Evolutionary conservation across 78 protist species (phyloP).

Genomic region (Andalucia godoyi): DNA sequence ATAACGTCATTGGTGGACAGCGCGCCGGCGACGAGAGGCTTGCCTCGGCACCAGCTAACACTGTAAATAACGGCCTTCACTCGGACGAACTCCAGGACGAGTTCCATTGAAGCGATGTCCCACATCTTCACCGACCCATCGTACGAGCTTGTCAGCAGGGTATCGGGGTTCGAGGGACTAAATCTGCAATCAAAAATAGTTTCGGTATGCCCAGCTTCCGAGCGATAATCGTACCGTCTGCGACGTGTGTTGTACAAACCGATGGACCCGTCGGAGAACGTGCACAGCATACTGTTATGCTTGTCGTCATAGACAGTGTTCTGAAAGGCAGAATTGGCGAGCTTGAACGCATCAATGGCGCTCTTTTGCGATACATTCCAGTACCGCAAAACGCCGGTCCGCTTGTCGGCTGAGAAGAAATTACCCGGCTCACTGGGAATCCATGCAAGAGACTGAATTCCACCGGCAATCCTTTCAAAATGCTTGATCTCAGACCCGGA

Average conservation of each 20-base stretch:
- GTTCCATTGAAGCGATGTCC: background rate
- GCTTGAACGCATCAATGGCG: background rate
- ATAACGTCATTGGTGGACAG: no score
- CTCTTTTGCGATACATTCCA: background rate
- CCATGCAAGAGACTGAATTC: slow-evolving; percentile 1
- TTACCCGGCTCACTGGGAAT: slow-evolving; percentile 3
- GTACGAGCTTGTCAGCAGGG: slow-evolving; percentile 4
- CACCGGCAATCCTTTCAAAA: background rate
- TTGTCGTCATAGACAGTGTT: background rate
- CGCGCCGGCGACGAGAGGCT: no score
- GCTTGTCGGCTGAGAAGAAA: background rate
- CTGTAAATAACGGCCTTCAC: no score
- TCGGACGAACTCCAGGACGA: no score
- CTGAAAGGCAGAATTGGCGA: background rate
- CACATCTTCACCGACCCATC: slow-evolving; percentile 12
- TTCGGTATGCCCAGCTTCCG: background rate
- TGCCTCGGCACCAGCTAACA: no score
- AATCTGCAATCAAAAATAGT: slow-evolving; percentile 14
- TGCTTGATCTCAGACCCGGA: no score
- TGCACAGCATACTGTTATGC: background rate
- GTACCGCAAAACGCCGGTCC: background rate
- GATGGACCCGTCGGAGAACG: no score
- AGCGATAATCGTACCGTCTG: background rate
- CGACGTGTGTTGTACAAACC: no score
- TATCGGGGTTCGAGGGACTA: background rate